phyloP scores from a whole-genome alignment of 164 flowering plant species.

The Aristolochia fimbriata region DNA sequence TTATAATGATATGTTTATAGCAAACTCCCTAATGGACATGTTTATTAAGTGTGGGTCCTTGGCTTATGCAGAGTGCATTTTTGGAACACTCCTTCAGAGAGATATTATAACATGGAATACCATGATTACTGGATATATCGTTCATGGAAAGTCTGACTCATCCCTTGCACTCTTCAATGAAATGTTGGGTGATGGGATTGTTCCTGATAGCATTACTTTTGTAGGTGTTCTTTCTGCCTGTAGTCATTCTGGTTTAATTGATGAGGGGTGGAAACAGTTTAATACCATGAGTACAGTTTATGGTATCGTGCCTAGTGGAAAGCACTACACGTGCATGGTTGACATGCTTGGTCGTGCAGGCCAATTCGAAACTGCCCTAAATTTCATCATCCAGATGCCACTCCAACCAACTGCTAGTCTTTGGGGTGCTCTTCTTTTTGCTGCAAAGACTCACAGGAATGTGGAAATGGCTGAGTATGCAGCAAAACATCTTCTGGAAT shows the following conservation, averaged over 20 bases:
- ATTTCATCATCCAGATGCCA: slow-evolving; percentile 24
- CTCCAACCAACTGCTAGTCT: slow-evolving; percentile 23
- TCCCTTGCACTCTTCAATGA: slow-evolving; percentile 6
- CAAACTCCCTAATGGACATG: too few species aligned
- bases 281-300: slow-evolving; percentile 14
- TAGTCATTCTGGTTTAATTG: slow-evolving; percentile 19
- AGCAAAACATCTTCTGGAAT: too few species aligned
- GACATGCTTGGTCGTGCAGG: slow-evolving; percentile 22
- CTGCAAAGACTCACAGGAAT: slow-evolving; percentile 18
- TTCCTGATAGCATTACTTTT: slow-evolving; percentile 1
- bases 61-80: too few species aligned
- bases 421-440: slow-evolving; percentile 26
- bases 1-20: too few species aligned
- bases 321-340: slow-evolving; percentile 24
- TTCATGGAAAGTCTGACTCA: slow-evolving; percentile 16
- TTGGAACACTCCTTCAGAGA: slow-evolving; percentile 11
- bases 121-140: slow-evolving; percentile 17
- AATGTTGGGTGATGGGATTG: too few species aligned
- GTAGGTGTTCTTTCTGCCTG: slow-evolving; percentile 23
- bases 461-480: slow-evolving; percentile 20
- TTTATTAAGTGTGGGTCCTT: too few species aligned
- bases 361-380: slow-evolving; percentile 9
- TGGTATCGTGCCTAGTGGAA: slow-evolving; percentile 18
- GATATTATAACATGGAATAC: slow-evolving; percentile 23
- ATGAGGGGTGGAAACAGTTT: slow-evolving; percentile 21